A percentile compares a stretch with the other conserved stretches of the same genome.
phyloP scores from a whole-genome alignment of 352 stramenopile species.

The Pythium rhizo-oryzae region DNA sequence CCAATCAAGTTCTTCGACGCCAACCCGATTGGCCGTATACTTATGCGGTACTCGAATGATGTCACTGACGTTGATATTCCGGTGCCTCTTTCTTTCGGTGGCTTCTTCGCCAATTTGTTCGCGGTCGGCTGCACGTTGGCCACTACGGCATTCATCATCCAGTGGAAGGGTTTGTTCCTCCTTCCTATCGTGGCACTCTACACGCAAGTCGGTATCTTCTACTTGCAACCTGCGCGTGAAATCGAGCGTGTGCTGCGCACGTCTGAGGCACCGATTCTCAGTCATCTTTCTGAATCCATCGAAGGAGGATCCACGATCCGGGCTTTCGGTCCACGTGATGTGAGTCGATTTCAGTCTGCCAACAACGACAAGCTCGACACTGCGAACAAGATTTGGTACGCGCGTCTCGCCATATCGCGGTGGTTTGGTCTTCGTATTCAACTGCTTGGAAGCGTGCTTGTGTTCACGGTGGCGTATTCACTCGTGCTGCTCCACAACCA shows the following conservation, averaged over 20 bases:
- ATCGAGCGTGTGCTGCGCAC: constrained; percentile 50
- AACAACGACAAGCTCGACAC: constrained; percentile 36
- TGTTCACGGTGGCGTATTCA: constrained; percentile 66
- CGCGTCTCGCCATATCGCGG: constrained; percentile 39
- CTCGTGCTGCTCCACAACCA: constrained; percentile 44
- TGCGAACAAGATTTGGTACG: constrained; percentile 28
- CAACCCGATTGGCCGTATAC: constrained; percentile 83
- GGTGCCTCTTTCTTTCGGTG: constrained; percentile 23
- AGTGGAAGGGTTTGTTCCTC: constrained; percentile 59
- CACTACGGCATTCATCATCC: constrained; percentile 64
- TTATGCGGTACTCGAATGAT: constrained; percentile 88
- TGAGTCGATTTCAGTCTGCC: constrained; percentile 36
- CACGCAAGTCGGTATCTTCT: constrained; percentile 45
- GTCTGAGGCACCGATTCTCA: constrained; percentile 47
- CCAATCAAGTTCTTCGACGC: constrained; percentile 91
- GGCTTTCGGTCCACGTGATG: constrained; percentile 44
- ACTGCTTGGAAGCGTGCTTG: constrained; percentile 71
- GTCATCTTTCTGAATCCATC: constrained; percentile 50
- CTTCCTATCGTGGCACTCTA: constrained; percentile 81
- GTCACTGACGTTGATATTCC: constrained; percentile 81
- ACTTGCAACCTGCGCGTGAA: constrained; percentile 48
- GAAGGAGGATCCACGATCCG: constrained; percentile 50
- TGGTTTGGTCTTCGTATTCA: constrained; percentile 66
- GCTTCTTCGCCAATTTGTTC: constrained; percentile 56
- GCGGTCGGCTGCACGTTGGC: constrained; percentile 54